phyloP scores from a whole-genome alignment of 1,139 yeast species.

The Debaryomyces coudertii region DNA sequence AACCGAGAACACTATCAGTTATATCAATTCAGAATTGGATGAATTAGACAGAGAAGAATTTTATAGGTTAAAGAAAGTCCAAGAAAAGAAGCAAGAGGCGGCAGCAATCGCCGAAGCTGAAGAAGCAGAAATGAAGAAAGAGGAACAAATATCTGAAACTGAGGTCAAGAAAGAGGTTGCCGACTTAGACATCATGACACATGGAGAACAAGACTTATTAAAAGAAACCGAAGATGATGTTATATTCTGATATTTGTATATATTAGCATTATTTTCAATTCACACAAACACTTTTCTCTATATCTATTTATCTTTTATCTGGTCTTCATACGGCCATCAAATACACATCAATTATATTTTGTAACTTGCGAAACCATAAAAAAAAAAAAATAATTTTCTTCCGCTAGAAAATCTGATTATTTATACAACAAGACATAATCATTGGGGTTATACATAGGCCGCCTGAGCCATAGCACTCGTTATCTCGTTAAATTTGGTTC shows the following conservation, averaged over 20 bases:
- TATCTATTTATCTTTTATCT: background rate
- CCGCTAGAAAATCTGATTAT: no score
- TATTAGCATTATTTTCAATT: constrained; percentile 6
- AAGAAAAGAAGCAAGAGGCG: constrained; percentile 89
- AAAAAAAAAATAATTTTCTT: no score
- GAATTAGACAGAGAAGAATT: constrained; percentile 98
- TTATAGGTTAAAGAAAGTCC: constrained; percentile 93
- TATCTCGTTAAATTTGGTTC: background rate
- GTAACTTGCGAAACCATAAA: no score
- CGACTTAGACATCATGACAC: constrained; percentile 26
- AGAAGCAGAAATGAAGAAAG: constrained; percentile 25
- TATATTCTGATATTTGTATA: constrained; percentile 30
- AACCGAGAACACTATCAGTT: constrained; percentile 90
- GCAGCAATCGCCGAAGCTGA: constrained; percentile 66
- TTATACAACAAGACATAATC: no score
- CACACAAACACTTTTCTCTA: background rate
- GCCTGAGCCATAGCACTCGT: background rate
- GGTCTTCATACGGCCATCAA: background rate
- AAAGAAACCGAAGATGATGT: constrained; percentile 49
- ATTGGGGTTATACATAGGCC: no score
- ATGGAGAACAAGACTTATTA: constrained; percentile 31
- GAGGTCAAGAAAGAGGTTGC: constrained; percentile 26
- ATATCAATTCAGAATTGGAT: constrained; percentile 94
- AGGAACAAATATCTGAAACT: background rate
- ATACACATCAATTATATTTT: background rate